Evolutionary conservation across 805 yeast species (phyloP).

Genomic region (Ogataea corticis): DNA sequence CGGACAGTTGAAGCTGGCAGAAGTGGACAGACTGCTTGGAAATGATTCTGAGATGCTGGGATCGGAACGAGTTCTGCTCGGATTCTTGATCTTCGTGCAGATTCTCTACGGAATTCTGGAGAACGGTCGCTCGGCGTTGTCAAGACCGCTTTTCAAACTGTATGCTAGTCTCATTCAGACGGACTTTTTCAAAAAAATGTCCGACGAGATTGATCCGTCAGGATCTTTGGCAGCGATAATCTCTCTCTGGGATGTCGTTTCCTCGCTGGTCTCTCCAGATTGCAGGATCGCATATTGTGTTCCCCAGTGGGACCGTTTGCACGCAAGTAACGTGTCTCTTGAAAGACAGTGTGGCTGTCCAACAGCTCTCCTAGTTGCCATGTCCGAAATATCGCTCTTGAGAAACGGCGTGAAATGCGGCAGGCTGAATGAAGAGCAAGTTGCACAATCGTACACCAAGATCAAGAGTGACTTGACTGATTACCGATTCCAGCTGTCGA

Average conservation of each 20-base stretch:
- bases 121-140: conserved; percentile 40
- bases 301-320: conserved; percentile 40
- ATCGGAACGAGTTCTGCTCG: conserved; percentile 27
- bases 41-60: conserved; percentile 12
- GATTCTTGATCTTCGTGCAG: conserved; percentile 42
- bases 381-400: conserved; percentile 37
- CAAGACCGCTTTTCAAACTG: conserved; percentile 38
- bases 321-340: conserved; percentile 31
- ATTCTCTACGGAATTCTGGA: conserved; percentile 42
- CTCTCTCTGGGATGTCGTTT: conserved; percentile 44
- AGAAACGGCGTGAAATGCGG: conserved; percentile 16
- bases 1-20: conserved; percentile 7
- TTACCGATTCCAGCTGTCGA: conserved; percentile 37
- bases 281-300: conserved; percentile 42
- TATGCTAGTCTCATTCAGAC: conserved; percentile 41
- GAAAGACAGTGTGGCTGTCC: conserved; percentile 45
- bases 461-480: conserved; percentile 30
- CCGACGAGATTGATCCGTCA: conserved; percentile 35
- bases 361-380: conserved; percentile 38
- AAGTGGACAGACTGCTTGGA: conserved; percentile 7
- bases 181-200: conserved; percentile 27
- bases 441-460: conserved; percentile 24
- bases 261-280: conserved; percentile 43
- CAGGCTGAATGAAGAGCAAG: conserved; percentile 6
- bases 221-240: conserved; percentile 35